Conservation (phyloP, 768 basidiomycete genomes). For the Boletales sp. region DNA sequence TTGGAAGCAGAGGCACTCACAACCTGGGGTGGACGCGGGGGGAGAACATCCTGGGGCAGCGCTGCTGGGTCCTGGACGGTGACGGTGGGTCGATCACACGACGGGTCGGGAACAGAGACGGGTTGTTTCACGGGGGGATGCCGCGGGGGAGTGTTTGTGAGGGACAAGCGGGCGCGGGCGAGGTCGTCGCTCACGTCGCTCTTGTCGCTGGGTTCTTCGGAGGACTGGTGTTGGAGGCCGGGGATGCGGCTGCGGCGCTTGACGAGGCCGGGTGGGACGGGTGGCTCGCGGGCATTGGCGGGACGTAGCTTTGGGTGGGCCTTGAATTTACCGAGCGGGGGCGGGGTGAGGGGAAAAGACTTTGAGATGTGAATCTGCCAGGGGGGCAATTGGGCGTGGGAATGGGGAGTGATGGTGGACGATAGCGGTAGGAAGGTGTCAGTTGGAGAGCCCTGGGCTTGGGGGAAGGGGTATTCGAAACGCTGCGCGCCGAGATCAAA, state of each 20-base stretch:
- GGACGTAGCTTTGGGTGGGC: conserved; percentile 30
- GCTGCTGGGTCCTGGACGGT: conserved; percentile 3
- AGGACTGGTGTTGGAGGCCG: conserved; percentile 11
- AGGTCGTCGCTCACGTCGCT: conserved; percentile 23
- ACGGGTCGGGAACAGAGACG: conserved; percentile 4
- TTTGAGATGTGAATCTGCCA: conserved; percentile 29
- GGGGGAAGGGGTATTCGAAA: conserved; percentile 32
- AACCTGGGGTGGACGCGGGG: conserved; percentile 10
- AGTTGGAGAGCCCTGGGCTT: conserved; percentile 26
- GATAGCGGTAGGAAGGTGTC: conserved; percentile 21
- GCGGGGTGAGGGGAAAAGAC: conserved; percentile 28
- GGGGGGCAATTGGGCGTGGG: conserved; percentile 21
- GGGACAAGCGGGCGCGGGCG: conserved; percentile 2
- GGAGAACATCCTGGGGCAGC: not conserved
- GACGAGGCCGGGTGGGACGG: conserved; percentile 30
- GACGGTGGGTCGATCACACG: conserved; percentile 1
- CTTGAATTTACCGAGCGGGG: conserved; percentile 25
- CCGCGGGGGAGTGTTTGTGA: too few species aligned
- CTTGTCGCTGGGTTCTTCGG: conserved; percentile 28
- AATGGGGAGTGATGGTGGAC: conserved; percentile 11
- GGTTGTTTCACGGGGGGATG: conserved; percentile 4
- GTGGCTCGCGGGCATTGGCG: conserved; percentile 26
- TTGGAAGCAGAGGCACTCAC: conserved; percentile 13
- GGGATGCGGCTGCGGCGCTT: conserved; percentile 24
- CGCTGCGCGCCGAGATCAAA: conserved; percentile 32